These are phyloP conservation scores for Cucurbita ficifolia DNA, from an alignment of 306 rosid genomes.

Conservation along the genomic window DNA sequence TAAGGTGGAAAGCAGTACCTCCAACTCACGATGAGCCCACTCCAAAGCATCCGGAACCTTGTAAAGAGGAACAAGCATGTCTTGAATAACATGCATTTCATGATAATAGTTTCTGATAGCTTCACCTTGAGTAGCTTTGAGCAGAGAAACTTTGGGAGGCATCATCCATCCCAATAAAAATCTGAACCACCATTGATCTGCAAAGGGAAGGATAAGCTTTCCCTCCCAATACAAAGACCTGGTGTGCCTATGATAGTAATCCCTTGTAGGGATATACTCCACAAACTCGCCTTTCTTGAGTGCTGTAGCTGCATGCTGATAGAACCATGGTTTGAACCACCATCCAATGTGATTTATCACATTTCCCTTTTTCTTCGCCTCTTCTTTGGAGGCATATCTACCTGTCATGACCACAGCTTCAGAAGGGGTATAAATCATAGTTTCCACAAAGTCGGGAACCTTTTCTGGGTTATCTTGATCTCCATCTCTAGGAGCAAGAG, in stretches of 20 bases:
- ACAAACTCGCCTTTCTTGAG: constrained; percentile 76
- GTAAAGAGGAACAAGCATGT: constrained; percentile 84
- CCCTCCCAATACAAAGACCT: constrained; percentile 98
- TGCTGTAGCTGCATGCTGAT: constrained; percentile 74
- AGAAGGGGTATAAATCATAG: constrained; percentile 63
- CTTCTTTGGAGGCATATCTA: constrained; percentile 68
- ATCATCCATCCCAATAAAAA: constrained; percentile 86
- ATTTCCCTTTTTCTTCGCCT: constrained; percentile 86
- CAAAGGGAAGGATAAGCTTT: constrained; percentile 93
- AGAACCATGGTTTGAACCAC: constrained; percentile 98
- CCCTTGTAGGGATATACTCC: constrained; percentile 85
- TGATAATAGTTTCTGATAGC: constrained; percentile 92
- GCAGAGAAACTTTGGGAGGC: constrained; percentile 97
- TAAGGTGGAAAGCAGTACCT: constrained; percentile 32
- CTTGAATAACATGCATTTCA: constrained; percentile 94
- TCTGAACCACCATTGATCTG: constrained; percentile 91
- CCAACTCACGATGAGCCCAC: constrained; percentile 90
- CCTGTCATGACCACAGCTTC: constrained; percentile 89
- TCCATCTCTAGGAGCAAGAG: constrained; percentile 81
- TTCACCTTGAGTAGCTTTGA: constrained; percentile 98
- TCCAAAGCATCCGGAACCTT: constrained; percentile 91
- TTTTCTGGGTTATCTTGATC: constrained; percentile 73
- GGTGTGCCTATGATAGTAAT: constrained; percentile 95
- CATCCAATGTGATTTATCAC: constrained; percentile 72
- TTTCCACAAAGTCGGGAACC: constrained; percentile 92